phyloP scores from a whole-genome alignment of 306 rosid species.

The Acacia confusa region DNA sequence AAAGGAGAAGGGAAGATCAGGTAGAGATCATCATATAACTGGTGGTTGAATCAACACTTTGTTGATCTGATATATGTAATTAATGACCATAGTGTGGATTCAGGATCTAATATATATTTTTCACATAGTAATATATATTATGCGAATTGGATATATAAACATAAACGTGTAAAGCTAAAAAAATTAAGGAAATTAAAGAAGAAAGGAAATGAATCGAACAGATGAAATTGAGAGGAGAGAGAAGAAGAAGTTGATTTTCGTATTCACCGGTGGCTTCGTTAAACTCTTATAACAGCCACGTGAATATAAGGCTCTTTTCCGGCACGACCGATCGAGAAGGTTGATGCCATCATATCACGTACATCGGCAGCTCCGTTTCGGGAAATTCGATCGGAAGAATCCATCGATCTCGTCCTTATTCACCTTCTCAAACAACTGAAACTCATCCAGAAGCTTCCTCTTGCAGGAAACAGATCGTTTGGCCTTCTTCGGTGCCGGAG shows the following conservation, averaged over 20 bases:
- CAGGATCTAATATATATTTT: slow-evolving; percentile 6
- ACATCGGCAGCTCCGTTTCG: slow-evolving; percentile 27
- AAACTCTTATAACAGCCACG: neutral
- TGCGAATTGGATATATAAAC: neutral
- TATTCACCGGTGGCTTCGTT: slow-evolving; percentile 1
- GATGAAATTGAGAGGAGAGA: neutral
- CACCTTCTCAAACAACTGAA: slow-evolving; percentile 19
- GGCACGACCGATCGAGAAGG: neutral
- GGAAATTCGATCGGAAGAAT: slow-evolving; percentile 20
- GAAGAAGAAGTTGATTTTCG: neutral
- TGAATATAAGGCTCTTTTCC: neutral
- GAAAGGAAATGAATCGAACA: neutral
- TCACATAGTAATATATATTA: slow-evolving; percentile 1
- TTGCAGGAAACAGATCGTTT: slow-evolving; percentile 4
- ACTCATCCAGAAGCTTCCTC: slow-evolving; percentile 24
- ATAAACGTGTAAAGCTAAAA: neutral
- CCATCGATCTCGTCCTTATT: slow-evolving; percentile 27
- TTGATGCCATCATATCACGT: neutral
- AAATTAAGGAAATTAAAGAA: neutral
- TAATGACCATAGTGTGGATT: slow-evolving; percentile 16
- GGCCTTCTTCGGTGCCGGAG: slow-evolving; percentile 25
- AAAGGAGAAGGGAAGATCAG: neutral
- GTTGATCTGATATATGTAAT: slow-evolving; percentile 3
- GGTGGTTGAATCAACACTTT: neutral
- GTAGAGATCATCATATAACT: neutral